Base-by-base conservation (phyloP, 176 grass and related monocot genomes). In the Hsuehochloa calcarea region DNA sequence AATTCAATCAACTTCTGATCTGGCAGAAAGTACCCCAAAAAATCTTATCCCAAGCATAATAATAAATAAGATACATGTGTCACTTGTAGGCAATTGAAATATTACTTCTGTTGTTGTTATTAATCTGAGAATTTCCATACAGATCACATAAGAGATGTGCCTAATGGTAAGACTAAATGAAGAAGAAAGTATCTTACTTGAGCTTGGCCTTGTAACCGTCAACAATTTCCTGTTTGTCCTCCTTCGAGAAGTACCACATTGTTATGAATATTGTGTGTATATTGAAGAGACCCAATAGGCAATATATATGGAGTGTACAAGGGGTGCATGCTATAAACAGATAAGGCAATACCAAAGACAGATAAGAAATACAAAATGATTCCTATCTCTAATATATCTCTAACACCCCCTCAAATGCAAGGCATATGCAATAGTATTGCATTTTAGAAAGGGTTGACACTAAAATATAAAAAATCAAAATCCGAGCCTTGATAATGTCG, bases 181-280 rank as follows among this genome's bases (percentile, higher is more conserved):
- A 74, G 62, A 83, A 86, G 65, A 19, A 90, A 74, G 45, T 69
- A 75, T 83, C 89, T 90, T 92, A 97, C 94, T 89, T 97, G 74
- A 97, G 95, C 81, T 90, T 97, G 82, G 81, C 71, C 83, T 94
- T 97, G 86, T 97, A 97, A 68, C 89, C 90, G 10, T 93, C 88
- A 70, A 97, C 72, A 39, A 97, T 97, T 58, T 88, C 95, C 54
- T 91, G 81, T 37, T 97, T 97, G 72, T 94, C 95, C 82, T 97
- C 92, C 73, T 91, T 92, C 3, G 92, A 88, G 56, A 85, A 91
- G 86, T 91, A 97, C 92, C 95, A 94, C n/a, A n/a, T n/a, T n/a
- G n/a, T n/a, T n/a, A n/a, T n/a, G n/a, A n/a, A n/a, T n/a, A n/a
- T n/a, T n/a, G n/a, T n/a, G n/a, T n/a, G n/a, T n/a, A n/a, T n/a